Conservation (phyloP, 2,329 filamentous ascomycete species). For the Immersiporthe knoxdaviesiana region DNA sequence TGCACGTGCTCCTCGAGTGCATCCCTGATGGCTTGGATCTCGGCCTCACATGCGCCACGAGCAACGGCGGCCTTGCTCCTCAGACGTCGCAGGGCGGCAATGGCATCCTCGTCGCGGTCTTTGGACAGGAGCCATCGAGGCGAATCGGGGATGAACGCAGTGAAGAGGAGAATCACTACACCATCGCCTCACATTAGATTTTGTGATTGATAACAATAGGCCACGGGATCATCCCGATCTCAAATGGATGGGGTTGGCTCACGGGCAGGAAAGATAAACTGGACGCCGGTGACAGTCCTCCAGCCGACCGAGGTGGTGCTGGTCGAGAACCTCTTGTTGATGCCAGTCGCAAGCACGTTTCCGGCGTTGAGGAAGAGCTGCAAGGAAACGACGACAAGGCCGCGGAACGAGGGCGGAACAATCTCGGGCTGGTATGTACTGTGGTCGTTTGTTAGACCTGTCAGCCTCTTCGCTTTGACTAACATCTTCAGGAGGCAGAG, state of each 20-base stretch:
- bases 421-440: conserved; percentile 34
- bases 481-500: neutral
- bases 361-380: conserved; percentile 31
- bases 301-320: conserved; percentile 24
- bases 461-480: too few relatives aligned
- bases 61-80: conserved; percentile 1
- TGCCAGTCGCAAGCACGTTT: conserved; percentile 27
- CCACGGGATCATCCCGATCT: too few relatives aligned
- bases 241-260: too few relatives aligned
- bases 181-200: too few relatives aligned
- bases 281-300: conserved; percentile 4
- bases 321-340: conserved; percentile 28
- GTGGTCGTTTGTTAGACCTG: neutral
- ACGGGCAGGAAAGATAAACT: conserved; percentile 7
- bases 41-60: conserved; percentile 17
- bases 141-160: conserved; percentile 14
- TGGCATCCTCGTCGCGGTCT: conserved; percentile 7
- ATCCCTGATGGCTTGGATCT: conserved; percentile 30
- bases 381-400: conserved; percentile 32
- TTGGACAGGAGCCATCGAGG: conserved; percentile 16
- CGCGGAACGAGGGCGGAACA: conserved; percentile 31
- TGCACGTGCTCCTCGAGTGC: conserved; percentile 41
- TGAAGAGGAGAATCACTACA: neutral
- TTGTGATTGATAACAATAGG: too few relatives aligned
- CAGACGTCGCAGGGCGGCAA: neutral